Evolutionary conservation across 371 early-diverging fungal species (phyloP).

Genomic region (Mortierella sp.): DNA sequence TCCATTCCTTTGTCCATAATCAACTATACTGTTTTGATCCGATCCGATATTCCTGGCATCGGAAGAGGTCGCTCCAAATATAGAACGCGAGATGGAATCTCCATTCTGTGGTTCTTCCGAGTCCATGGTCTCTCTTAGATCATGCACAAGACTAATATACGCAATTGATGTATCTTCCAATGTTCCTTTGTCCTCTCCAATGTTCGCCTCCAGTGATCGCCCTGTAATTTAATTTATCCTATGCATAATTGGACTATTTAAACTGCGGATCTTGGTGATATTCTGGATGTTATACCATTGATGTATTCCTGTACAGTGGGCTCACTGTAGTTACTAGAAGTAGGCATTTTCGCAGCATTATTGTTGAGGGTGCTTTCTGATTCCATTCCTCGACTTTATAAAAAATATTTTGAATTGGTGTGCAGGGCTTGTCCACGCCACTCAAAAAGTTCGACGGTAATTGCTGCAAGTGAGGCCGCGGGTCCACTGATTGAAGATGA

Average conservation of each 20-base stretch:
- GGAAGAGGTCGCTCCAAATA: background rate
- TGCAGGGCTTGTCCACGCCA: background rate
- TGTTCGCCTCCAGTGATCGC: too few relatives aligned
- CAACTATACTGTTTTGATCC: background rate
- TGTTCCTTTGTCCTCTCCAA: background rate
- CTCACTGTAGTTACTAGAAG: slow-evolving; percentile 1
- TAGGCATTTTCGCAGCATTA: slow-evolving; percentile 1
- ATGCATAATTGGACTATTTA: background rate
- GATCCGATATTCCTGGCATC: background rate
- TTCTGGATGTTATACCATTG: background rate
- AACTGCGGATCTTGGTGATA: background rate
- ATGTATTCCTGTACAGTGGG: slow-evolving; percentile 1
- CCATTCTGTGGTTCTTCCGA: background rate
- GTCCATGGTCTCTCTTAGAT: background rate
- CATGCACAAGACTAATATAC: background rate
- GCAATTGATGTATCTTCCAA: background rate
- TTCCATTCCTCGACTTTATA: slow-evolving; percentile 14
- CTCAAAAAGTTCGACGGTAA: background rate
- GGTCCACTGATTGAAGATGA: background rate
- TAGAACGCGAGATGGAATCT: background rate
- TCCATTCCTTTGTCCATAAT: background rate
- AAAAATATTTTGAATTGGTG: background rate
- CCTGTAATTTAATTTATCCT: background rate
- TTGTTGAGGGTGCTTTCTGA: slow-evolving; percentile 4
- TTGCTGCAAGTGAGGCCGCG: background rate